Evolutionary conservation across 768 basidiomycete genomes (phyloP), one percentile per base, ranked within the genome.

Genomic region (Paxillus ammoniavirescens): DNA sequence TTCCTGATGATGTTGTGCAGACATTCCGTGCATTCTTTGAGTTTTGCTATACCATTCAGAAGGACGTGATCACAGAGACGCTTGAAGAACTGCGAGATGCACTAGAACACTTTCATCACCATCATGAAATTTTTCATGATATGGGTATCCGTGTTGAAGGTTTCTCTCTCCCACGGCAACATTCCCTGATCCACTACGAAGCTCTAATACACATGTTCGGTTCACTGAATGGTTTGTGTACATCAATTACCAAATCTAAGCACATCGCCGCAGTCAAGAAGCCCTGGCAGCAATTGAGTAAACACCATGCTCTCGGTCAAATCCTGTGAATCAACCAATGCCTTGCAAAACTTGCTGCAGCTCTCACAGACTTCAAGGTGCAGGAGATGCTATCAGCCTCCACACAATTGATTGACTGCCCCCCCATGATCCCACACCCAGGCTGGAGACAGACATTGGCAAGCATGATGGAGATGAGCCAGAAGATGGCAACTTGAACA

Each of bases 221-320:
- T n/a, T 59, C 67, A 8, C 72, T 65, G 2, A 71, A 71, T 47
- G 70, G 73, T 1, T 61, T 73, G 1, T 72, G 73, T 46, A 66
- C 66, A 0, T 73, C 70, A 12, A 73, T 73, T 14, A 73, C 70
- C 0, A 71, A 74, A 33, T 66, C 64, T 0, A 67, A 67, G 42
- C 72, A 70, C 41, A 72, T 71, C 50, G 65, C 65, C 33, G 70
- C 68, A 5, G 68, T 74, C 5, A 73, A 73, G 49, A 35, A 69
- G 33, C 72, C 70, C 1, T 75, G 61, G 55, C 62, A 62, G 1
- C 57, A 58, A 1, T 72, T 71, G 1, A 72, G 59, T 47, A 41
- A 12, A 17, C 42, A 42, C 1, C 58, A 50, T 46, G 41, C 65
- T 0, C 58, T 73, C 2, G 40, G 48, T 2, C 68, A 72, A 50